Conservation (phyloP, 1,284 basidiomycete species). For the Heliocybe sulcata region DNA sequence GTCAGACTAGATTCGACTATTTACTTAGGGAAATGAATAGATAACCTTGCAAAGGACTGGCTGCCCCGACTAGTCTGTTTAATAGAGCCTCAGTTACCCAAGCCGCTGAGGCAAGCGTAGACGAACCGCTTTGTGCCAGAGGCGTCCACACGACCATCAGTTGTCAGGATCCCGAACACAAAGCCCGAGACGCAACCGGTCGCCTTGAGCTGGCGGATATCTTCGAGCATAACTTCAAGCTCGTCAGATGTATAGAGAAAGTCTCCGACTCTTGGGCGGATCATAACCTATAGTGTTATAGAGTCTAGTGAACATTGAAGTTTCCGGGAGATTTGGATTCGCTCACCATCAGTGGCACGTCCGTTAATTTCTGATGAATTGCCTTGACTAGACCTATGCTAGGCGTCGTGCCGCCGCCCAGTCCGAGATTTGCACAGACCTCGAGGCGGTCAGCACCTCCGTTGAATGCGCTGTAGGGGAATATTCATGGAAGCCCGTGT, state of each 20-base stretch:
- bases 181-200: slow-evolving; percentile 49
- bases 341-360: slow-evolving; percentile 61
- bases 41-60: slow-evolving; percentile 57
- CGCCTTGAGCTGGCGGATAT: slow-evolving; percentile 55
- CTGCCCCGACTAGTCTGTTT: slow-evolving; percentile 49
- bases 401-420: slow-evolving; percentile 77
- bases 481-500: too few relatives aligned
- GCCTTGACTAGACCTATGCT: slow-evolving; percentile 59
- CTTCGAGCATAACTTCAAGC: slow-evolving; percentile 64
- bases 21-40: background rate
- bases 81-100: slow-evolving; percentile 3
- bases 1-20: background rate
- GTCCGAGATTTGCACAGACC: slow-evolving; percentile 64
- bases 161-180: slow-evolving; percentile 61
- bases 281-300: slow-evolving; percentile 51
- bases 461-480: slow-evolving; percentile 54
- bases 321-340: slow-evolving; percentile 1
- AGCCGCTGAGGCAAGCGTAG: slow-evolving; percentile 10
- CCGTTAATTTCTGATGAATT: slow-evolving; percentile 39
- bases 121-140: slow-evolving; percentile 28
- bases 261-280: slow-evolving; percentile 71
- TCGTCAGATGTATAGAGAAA: slow-evolving; percentile 66
- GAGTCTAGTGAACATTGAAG: background rate
- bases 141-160: slow-evolving; percentile 55
- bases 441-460: slow-evolving; percentile 74